Evolutionary conservation across 2,329 filamentous ascomycete species (phyloP).

Genomic region (Stagonosporopsis cucurbitacearum): DNA sequence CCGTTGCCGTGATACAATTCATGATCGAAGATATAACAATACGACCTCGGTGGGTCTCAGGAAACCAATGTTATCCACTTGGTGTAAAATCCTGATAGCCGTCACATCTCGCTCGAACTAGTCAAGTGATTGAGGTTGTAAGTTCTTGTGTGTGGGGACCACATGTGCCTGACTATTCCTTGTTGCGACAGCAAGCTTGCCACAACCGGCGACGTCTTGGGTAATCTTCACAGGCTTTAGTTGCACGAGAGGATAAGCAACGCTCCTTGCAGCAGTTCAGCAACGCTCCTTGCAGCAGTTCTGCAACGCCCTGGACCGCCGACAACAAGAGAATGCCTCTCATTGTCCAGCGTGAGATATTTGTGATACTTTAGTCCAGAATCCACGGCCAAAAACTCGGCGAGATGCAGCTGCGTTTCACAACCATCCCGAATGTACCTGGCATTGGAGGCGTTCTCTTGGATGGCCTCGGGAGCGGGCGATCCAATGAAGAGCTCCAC

Average conservation of each 20-base stretch:
- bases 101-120: constrained; percentile 5
- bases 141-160: background rate
- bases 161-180: constrained; percentile 9
- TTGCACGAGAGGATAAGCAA: background rate
- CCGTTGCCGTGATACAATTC: background rate
- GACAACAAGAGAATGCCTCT: background rate
- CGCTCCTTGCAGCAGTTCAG: background rate
- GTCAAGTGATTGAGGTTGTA: constrained; percentile 4
- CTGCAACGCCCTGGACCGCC: background rate
- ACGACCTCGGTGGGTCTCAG: background rate
- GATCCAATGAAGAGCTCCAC: constrained; percentile 13
- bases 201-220: background rate
- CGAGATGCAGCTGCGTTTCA: constrained; percentile 8
- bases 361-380: background rate
- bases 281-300: background rate
- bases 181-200: constrained; percentile 5
- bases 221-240: background rate
- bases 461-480: constrained; percentile 17
- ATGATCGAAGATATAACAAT: constrained; percentile 4
- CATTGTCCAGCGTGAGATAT: background rate
- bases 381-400: constrained; percentile 13
- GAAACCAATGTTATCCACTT: constrained; percentile 12
- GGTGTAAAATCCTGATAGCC: background rate
- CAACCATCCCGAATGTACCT: constrained; percentile 7
- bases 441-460: constrained; percentile 13